Conservation (phyloP, 352 stramenopile genomes). For the Labyrinthula sp. region DNA sequence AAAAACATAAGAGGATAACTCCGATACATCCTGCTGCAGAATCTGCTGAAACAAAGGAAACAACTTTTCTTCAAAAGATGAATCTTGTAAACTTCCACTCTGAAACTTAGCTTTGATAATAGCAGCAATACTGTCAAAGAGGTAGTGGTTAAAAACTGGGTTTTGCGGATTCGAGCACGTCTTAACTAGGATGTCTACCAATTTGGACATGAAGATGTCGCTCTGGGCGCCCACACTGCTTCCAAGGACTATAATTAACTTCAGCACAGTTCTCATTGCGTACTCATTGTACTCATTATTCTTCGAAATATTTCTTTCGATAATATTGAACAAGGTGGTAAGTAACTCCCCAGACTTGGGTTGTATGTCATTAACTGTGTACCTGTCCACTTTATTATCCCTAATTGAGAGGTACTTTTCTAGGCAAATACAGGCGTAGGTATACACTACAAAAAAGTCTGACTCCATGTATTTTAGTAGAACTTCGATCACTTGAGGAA, state of each 20-base stretch:
- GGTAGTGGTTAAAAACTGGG: slow-evolving; percentile 93
- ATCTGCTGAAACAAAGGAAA: slow-evolving; percentile 91
- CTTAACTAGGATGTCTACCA: slow-evolving; percentile 64
- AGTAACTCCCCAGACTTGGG: slow-evolving; percentile 5
- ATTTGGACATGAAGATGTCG: slow-evolving; percentile 70
- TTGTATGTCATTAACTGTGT: slow-evolving; percentile 4
- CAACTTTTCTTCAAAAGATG: slow-evolving; percentile 75
- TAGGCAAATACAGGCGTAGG: slow-evolving; percentile 79
- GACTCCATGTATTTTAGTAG: slow-evolving; percentile 60
- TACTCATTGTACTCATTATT: slow-evolving; percentile 92
- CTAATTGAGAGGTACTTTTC: slow-evolving; percentile 82
- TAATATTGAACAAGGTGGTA: background rate
- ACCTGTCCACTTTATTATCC: slow-evolving; percentile 41
- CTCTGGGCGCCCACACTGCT: too few species aligned
- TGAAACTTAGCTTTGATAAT: slow-evolving; percentile 43
- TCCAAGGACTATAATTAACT: slow-evolving; percentile 35
- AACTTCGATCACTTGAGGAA: slow-evolving; percentile 62
- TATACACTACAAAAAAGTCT: slow-evolving; percentile 79
- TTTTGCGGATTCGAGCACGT: slow-evolving; percentile 94
- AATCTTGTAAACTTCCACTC: slow-evolving; percentile 43
- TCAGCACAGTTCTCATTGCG: slow-evolving; percentile 94
- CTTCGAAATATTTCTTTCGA: background rate
- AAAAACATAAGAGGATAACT: slow-evolving; percentile 93
- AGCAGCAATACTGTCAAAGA: slow-evolving; percentile 96
- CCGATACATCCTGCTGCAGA: slow-evolving; percentile 81